Percentiles rank a stretch among this genome's conserved stretches.
Conservation (phyloP, 768 basidiomycete species). For the Phlebiopsis gigantea region DNA sequence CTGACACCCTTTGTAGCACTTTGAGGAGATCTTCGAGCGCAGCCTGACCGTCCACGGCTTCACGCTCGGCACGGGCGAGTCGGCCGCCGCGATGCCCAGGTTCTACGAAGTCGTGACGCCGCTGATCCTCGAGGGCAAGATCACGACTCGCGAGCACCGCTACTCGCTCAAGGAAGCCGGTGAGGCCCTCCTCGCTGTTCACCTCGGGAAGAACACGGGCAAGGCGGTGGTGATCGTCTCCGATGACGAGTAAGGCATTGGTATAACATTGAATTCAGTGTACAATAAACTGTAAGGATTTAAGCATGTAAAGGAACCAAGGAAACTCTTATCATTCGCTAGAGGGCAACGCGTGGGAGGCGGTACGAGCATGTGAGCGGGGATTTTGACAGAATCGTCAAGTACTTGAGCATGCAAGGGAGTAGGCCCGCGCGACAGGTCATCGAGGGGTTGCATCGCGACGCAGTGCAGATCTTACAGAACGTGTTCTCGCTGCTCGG, state of each 20-base stretch:
- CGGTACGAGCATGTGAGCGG: conserved; percentile 42
- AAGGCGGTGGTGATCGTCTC: conserved; percentile 9
- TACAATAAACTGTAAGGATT: no score
- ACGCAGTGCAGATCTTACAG: neutral
- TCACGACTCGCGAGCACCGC: conserved; percentile 10
- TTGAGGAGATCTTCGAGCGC: conserved; percentile 14
- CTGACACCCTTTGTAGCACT: neutral
- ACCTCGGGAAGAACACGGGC: conserved; percentile 3
- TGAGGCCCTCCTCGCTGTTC: conserved; percentile 6
- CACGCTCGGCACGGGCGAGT: conserved; percentile 6
- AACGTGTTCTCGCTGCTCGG: neutral
- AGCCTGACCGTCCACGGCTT: conserved; percentile 9
- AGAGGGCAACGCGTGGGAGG: conserved; percentile 35
- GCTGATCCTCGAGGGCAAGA: conserved; percentile 10
- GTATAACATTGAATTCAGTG: neutral
- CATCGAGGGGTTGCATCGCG: conserved; percentile 3
- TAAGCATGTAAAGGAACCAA: no score
- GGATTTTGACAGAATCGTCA: conserved; percentile 34
- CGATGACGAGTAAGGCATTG: neutral
- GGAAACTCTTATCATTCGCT: no score
- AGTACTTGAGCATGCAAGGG: conserved; percentile 10
- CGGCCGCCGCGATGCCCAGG: conserved; percentile 4
- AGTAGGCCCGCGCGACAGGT: conserved; percentile 29
- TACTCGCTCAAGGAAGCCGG: conserved; percentile 8
- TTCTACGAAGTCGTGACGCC: conserved; percentile 9